Evolutionary conservation across 2,329 filamentous ascomycete genomes (phyloP).

Genomic region (Fusarium sp.): DNA sequence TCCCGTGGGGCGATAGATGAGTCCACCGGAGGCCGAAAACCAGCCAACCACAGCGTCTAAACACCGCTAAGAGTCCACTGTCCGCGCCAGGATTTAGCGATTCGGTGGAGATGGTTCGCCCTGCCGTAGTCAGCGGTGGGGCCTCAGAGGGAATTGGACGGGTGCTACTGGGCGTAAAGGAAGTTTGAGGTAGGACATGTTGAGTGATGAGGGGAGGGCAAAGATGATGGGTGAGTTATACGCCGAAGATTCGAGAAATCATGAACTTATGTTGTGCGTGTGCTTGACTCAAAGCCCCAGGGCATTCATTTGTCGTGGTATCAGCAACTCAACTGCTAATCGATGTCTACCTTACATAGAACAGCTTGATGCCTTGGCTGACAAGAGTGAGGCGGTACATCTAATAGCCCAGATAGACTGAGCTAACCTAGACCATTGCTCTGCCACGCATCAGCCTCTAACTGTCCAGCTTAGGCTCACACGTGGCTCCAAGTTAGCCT

Average conservation of each 20-base stretch:
- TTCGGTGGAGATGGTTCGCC: slow-evolving; percentile 40
- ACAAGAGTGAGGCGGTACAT: slow-evolving; percentile 34
- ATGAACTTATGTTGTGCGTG: not conserved
- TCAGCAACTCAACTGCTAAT: not conserved
- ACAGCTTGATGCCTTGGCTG: not conserved
- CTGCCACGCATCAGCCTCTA: slow-evolving; percentile 18
- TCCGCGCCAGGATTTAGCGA: slow-evolving; percentile 29
- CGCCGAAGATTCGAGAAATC: not conserved
- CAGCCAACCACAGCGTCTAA: slow-evolving; percentile 14
- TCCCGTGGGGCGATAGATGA: slow-evolving; percentile 17
- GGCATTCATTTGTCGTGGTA: not conserved
- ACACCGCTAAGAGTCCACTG: slow-evolving; percentile 17
- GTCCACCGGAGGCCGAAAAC: slow-evolving; percentile 16
- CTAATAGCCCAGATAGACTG: not conserved
- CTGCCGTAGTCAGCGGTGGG: slow-evolving; percentile 25
- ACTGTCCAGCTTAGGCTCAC: not conserved
- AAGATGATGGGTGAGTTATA: not conserved
- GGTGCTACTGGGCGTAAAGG: not conserved
- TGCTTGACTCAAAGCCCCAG: not conserved
- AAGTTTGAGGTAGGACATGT: not conserved
- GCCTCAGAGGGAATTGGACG: slow-evolving; percentile 22
- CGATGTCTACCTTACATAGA: not conserved
- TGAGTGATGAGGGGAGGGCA: not conserved
- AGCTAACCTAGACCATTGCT: slow-evolving; percentile 16
- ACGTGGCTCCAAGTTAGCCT: not conserved